Evolutionary conservation across 2,329 filamentous ascomycete species (phyloP).

Genomic region (Lecanoromycetidae sp.): DNA sequence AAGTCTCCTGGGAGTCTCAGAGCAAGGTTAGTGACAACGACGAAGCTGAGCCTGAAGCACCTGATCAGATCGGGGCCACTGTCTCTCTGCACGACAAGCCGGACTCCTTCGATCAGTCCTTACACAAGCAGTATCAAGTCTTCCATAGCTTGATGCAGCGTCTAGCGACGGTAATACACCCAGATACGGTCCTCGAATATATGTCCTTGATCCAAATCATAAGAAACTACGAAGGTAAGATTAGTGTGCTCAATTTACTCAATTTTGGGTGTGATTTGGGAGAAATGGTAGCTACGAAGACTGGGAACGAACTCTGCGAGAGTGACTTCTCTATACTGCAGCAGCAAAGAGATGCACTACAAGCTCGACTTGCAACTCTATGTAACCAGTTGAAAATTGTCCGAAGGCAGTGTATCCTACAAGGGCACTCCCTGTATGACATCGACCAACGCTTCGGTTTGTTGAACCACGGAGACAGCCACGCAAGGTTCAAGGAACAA

Average conservation of each 20-base stretch:
- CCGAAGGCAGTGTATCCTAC: neutral
- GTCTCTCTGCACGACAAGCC: neutral
- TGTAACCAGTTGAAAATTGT: neutral
- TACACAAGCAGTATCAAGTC: neutral
- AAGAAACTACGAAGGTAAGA: slow-evolving; percentile 1
- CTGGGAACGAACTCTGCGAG: neutral
- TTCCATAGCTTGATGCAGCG: neutral
- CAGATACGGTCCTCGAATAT: slow-evolving; percentile 5
- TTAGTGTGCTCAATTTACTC: slow-evolving; percentile 6
- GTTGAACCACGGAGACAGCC: neutral
- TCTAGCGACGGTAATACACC: neutral
- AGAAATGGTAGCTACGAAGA: neutral
- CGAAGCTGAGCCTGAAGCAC: neutral
- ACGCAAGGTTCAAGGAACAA: neutral
- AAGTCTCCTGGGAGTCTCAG: neutral
- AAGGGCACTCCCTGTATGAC: slow-evolving; percentile 1
- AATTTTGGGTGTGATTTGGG: neutral
- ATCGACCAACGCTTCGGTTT: slow-evolving; percentile 3
- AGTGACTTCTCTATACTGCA: slow-evolving; percentile 1
- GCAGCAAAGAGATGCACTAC: neutral
- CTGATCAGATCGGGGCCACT: neutral
- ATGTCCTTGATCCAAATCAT: slow-evolving; percentile 1
- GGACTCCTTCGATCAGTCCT: neutral
- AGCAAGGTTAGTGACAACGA: neutral
- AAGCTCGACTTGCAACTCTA: neutral